Percentiles rank a stretch among this genome's conserved stretches.
These are phyloP conservation scores for Fusarium multiceps DNA, from an alignment of 2,329 filamentous ascomycete genomes.

Conservation along the genomic window DNA sequence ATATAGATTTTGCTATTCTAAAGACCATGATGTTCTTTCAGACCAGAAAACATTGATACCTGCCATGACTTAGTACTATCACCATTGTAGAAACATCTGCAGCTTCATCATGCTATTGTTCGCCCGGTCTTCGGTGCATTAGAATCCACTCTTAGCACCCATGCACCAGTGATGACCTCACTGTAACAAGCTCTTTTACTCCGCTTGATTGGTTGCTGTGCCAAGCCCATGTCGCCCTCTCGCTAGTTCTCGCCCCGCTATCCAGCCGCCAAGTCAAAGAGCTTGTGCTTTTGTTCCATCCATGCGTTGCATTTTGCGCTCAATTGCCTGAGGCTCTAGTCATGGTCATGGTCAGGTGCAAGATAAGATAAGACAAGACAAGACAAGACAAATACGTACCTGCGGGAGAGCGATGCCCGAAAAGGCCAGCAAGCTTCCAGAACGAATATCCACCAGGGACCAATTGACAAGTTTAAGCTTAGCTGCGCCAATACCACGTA, in stretches of 20 bases:
- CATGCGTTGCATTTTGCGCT: background rate
- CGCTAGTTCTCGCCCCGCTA: conserved; percentile 25
- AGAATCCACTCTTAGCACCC: conserved; percentile 23
- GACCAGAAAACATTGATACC: background rate
- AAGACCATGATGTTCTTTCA: no score
- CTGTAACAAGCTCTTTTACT: conserved; percentile 24
- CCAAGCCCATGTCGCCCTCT: conserved; percentile 2
- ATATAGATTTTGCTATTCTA: background rate
- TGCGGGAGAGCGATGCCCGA: conserved; percentile 38
- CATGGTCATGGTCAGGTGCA: conserved; percentile 5
- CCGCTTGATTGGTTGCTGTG: conserved; percentile 33
- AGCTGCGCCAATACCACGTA: conserved; percentile 11
- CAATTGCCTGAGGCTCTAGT: background rate
- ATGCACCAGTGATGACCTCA: conserved; percentile 42
- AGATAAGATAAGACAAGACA: background rate
- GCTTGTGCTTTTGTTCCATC: conserved; percentile 4
- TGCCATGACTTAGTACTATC: background rate
- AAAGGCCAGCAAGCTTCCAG: conserved; percentile 47
- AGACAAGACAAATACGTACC: conserved; percentile 29
- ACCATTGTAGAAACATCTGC: background rate
- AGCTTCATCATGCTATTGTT: conserved; percentile 5
- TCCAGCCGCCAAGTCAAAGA: conserved; percentile 24
- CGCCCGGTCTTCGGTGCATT: background rate
- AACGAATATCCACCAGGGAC: conserved; percentile 25
- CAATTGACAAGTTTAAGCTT: conserved; percentile 15